Evolutionary conservation across 495 filamentous ascomycete species (phyloP), one percentile per base, ranked within the genome.

Genomic region (Lindgomyces ingoldianus): DNA sequence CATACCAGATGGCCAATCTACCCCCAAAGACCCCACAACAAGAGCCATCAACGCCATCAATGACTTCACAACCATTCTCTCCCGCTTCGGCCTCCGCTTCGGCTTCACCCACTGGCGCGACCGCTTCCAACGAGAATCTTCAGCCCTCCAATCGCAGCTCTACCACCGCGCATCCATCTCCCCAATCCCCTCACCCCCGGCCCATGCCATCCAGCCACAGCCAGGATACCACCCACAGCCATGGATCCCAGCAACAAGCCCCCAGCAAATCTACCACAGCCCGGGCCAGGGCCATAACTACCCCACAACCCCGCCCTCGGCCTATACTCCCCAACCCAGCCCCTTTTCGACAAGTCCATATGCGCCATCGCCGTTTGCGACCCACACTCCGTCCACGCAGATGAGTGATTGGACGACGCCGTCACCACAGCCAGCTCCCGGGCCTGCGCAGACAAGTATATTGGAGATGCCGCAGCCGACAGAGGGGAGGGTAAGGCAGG

Each of bases 91-190:
- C 33, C 54, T 73, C 12, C 68, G 73, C 21, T 76, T 71, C 61
- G 74, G 74, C 30, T 76, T 75, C 64, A 72, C 72, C 42, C 70
- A 70, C 64, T 76, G 70, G 70, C 70, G 64, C 36, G 63, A 72
- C 45, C 67, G 68, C 56, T 70, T 72, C 57, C 67, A 72, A 41
- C 65, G 56, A 24, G 70, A 72, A 51, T 68, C 64, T 0, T 53
- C 36, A 0, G 46, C 56, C 3, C 55, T 70, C 1, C 56, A 61
- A 2, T 16, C 56, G n/a, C 62, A 70, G 22, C 60, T 72, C 12
- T 57, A 69, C 33, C 67, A 67, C 18, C 62, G 67, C 25, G 49
- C 58, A 11, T 62, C 67, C 11, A 41, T 59, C 1, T 62, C 62
- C 0, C 51, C 67, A 12, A 18, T 50, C 6, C 39, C 57, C 4